Percentiles rank a stretch among this genome's conserved stretches.
Conservation (phyloP, 1,139 yeast species). For the Suhomyces chickasaworum region DNA sequence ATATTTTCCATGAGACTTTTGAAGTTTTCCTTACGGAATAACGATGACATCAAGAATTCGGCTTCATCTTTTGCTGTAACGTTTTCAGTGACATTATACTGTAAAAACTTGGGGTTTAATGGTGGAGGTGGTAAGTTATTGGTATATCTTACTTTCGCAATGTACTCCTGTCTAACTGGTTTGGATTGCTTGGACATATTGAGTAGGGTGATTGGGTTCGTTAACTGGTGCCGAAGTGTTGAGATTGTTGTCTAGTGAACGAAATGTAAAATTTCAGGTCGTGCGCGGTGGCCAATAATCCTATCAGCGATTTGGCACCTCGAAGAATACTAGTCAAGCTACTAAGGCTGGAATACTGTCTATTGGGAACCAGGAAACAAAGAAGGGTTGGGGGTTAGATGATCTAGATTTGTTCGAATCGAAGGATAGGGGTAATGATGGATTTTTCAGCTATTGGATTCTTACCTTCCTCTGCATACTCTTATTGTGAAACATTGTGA, state of each 20-base stretch:
- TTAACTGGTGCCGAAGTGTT: neutral
- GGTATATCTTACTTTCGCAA: slow-evolving; percentile 81
- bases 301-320: neutral
- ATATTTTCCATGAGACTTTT: slow-evolving; percentile 64
- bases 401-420: too few relatives aligned
- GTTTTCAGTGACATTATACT: slow-evolving; percentile 47
- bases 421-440: too few relatives aligned
- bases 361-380: too few relatives aligned
- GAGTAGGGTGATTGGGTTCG: neutral
- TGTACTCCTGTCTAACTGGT: slow-evolving; percentile 76
- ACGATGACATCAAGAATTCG: slow-evolving; percentile 66
- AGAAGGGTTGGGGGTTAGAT: too few relatives aligned
- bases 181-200: slow-evolving; percentile 32
- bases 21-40: slow-evolving; percentile 77
- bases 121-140: slow-evolving; percentile 94
- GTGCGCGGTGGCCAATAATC: slow-evolving; percentile 4
- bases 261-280: slow-evolving; percentile 7
- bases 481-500: too few relatives aligned
- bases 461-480: too few relatives aligned
- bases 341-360: too few relatives aligned
- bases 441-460: too few relatives aligned
- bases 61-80: slow-evolving; percentile 51
- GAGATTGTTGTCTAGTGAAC: slow-evolving; percentile 3
- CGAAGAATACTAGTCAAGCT: too few relatives aligned
- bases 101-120: slow-evolving; percentile 81